A percentile compares a stretch with the other conserved stretches of the same genome.
Conservation (phyloP, 2,329 filamentous ascomycete species). For the Rasamsonia emersonii region DNA sequence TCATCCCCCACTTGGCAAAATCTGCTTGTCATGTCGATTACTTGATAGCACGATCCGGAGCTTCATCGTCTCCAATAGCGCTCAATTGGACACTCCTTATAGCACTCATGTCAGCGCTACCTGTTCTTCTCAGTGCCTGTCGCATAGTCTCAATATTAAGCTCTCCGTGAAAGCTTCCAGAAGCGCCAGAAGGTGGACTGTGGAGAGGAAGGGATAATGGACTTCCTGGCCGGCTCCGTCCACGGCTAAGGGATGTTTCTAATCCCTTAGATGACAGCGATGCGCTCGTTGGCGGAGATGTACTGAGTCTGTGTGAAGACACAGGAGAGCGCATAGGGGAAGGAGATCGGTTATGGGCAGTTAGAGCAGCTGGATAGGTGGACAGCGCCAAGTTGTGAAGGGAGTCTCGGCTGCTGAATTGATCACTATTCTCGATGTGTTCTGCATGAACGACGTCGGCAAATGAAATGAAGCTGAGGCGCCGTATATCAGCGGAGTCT, state of each 20-base stretch:
- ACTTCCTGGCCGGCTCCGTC: constrained; percentile 52
- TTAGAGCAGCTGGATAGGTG: constrained; percentile 19
- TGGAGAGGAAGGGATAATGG: constrained; percentile 47
- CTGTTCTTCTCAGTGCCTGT: constrained; percentile 76
- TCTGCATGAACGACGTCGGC: constrained; percentile 83
- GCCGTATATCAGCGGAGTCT: constrained; percentile 68
- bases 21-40: too few relatives aligned
- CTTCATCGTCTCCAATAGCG: constrained; percentile 26
- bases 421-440: constrained; percentile 37
- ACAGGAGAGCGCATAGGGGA: constrained; percentile 73
- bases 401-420: constrained; percentile 55
- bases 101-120: constrained; percentile 64
- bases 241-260: constrained; percentile 58
- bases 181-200: constrained; percentile 45
- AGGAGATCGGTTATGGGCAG: constrained; percentile 55
- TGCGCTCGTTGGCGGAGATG: constrained; percentile 68
- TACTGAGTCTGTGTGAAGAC: constrained; percentile 59
- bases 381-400: constrained; percentile 61
- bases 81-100: constrained; percentile 25
- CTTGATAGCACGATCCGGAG: constrained; percentile 19
- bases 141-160: constrained; percentile 90
- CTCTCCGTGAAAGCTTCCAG: constrained; percentile 50
- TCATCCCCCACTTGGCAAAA: too few relatives aligned
- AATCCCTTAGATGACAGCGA: constrained; percentile 63
- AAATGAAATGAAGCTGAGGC: constrained; percentile 92